These are phyloP conservation scores for Hypoxylon fuscum DNA, from an alignment of 495 filamentous ascomycete species.

Conservation along the genomic window DNA sequence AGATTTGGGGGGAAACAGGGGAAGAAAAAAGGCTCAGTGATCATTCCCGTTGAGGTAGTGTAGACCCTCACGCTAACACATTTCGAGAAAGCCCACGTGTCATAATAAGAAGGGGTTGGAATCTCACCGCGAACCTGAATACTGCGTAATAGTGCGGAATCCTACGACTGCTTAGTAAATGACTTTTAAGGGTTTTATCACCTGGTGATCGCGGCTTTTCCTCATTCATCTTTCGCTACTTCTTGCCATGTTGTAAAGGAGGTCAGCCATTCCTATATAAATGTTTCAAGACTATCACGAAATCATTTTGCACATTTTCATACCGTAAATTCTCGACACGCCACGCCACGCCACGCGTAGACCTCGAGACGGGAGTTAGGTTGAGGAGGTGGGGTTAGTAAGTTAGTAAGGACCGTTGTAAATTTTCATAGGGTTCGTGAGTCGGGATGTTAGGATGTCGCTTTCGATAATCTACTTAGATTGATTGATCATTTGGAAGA, in stretches of 20 bases:
- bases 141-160: slow-evolving; percentile 27
- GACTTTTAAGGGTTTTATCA: slow-evolving; percentile 35
- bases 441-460: slow-evolving; percentile 33
- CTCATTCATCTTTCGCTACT: slow-evolving; percentile 11
- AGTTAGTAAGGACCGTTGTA: neutral
- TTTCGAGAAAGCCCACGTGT: slow-evolving; percentile 41
- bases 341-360: slow-evolving; percentile 1
- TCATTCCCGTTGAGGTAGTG: slow-evolving; percentile 39
- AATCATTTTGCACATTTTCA: too few species aligned
- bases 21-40: slow-evolving; percentile 11
- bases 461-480: slow-evolving; percentile 43
- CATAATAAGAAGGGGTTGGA: slow-evolving; percentile 38
- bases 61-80: slow-evolving; percentile 21
- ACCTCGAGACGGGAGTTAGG: neutral
- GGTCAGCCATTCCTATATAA: slow-evolving; percentile 23
- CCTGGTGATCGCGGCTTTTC: slow-evolving; percentile 28
- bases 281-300: slow-evolving; percentile 19
- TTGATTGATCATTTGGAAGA: slow-evolving; percentile 44
- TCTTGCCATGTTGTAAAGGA: neutral
- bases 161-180: slow-evolving; percentile 29
- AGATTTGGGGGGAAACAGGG: slow-evolving; percentile 32
- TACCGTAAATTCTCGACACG: too few species aligned
- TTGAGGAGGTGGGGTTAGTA: slow-evolving; percentile 22
- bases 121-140: slow-evolving; percentile 27
- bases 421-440: slow-evolving; percentile 28